Conservation (phyloP, 306 rosid genomes). For the Cicer bijugum region DNA sequence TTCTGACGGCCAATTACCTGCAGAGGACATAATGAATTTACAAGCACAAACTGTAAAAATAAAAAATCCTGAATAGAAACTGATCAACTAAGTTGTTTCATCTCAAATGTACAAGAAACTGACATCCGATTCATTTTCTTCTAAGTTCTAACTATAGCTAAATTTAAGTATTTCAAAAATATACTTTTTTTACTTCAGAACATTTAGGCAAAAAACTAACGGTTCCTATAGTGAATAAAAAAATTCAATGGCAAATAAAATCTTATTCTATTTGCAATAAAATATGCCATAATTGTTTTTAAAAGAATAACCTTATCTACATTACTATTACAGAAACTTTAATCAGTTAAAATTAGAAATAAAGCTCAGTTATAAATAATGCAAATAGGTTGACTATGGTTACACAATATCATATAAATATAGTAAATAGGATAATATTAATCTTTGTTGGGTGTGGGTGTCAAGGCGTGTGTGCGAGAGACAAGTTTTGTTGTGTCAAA, state of each 20-base stretch:
- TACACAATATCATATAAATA: neutral
- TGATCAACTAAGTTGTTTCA: neutral
- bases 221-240: constrained; percentile 9
- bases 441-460: neutral
- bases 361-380: neutral
- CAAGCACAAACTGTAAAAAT: constrained; percentile 21
- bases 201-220: constrained; percentile 20
- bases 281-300: neutral
- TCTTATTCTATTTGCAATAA: neutral
- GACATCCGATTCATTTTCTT: constrained; percentile 22
- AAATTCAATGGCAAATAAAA: constrained; percentile 28
- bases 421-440: neutral
- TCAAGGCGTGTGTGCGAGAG: neutral
- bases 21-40: constrained; percentile 36
- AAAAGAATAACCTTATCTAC: constrained; percentile 4
- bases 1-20: constrained; percentile 99
- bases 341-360: neutral
- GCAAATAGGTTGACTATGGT: constrained; percentile 1
- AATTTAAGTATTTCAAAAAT: neutral
- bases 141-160: neutral
- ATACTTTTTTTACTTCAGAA: neutral
- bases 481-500: neutral
- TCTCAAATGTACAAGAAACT: constrained; percentile 29
- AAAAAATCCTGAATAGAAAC: constrained; percentile 31
- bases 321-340: neutral